phyloP scores from a whole-genome alignment of 257 asterid species.

The Striga asiatica region DNA sequence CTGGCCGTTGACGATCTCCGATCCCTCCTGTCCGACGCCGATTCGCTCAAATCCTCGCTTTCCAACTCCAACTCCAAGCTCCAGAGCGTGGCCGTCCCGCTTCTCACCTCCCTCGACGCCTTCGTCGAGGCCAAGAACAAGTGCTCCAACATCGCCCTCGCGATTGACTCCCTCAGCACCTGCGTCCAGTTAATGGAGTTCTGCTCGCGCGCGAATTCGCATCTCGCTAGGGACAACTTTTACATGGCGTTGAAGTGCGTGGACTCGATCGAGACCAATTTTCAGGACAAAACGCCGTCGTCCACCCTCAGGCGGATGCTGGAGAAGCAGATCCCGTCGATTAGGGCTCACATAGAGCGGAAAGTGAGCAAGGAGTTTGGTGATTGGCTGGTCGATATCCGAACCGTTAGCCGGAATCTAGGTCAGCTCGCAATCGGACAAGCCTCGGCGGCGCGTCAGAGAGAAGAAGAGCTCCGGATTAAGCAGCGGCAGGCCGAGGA shows the following conservation, averaged over 20 bases:
- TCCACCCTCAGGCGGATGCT: slow-evolving; percentile 56
- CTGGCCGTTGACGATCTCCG: slow-evolving; percentile 95
- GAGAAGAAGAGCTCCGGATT: slow-evolving; percentile 84
- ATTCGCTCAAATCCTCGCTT: slow-evolving; percentile 74
- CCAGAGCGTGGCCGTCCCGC: slow-evolving; percentile 79
- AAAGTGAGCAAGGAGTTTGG: slow-evolving; percentile 75
- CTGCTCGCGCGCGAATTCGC: slow-evolving; percentile 60
- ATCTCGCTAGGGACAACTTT: slow-evolving; percentile 49
- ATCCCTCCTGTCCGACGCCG: slow-evolving; percentile 87
- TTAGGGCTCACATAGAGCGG: slow-evolving; percentile 69
- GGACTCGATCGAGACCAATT: slow-evolving; percentile 61
- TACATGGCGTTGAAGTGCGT: slow-evolving; percentile 84
- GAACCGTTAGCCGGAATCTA: slow-evolving; percentile 66
- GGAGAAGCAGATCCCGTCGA: slow-evolving; percentile 93
- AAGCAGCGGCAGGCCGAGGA: slow-evolving; percentile 97
- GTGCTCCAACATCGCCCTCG: slow-evolving; percentile 54
- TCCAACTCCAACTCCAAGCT: slow-evolving; percentile 60
- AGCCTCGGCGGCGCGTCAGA: slow-evolving; percentile 89
- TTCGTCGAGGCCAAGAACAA: slow-evolving; percentile 67
- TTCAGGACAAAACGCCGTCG: slow-evolving; percentile 49
- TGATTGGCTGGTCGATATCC: slow-evolving; percentile 95
- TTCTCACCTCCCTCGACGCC: slow-evolving; percentile 59
- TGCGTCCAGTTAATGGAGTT: slow-evolving; percentile 60
- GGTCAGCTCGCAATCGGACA: slow-evolving; percentile 98
- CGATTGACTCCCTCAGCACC: slow-evolving; percentile 51